Evolutionary conservation across 345 rosid species (phyloP).

Genomic region (Euclidium syriacum): DNA sequence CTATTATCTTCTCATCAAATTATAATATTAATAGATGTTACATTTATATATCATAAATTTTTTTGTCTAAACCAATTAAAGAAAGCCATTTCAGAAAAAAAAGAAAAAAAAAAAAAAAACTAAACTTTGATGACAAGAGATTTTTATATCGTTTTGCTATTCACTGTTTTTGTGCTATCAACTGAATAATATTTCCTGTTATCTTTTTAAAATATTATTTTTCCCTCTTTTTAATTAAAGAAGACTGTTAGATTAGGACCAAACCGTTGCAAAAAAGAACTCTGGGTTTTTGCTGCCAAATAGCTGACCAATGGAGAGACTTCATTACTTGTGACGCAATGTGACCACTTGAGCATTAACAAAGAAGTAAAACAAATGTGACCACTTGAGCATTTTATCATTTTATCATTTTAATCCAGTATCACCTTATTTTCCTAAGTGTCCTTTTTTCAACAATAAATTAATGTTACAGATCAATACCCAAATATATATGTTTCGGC

Average conservation of each 20-base stretch:
- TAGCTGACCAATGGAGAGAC: conserved; percentile 10
- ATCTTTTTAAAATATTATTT: too few relatives aligned
- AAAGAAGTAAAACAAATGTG: too few relatives aligned
- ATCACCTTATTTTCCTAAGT: conserved; percentile 5
- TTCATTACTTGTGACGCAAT: conserved; percentile 30
- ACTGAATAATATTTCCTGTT: too few relatives aligned
- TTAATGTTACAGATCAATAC: neutral
- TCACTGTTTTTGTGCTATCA: too few relatives aligned
- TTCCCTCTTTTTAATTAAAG: neutral
- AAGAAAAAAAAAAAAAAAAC: too few relatives aligned
- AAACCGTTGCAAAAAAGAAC: neutral
- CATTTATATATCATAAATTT: too few relatives aligned
- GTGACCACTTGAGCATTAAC: neutral
- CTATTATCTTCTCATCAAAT: too few relatives aligned
- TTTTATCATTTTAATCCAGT: conserved; percentile 16
- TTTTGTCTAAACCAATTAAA: too few relatives aligned
- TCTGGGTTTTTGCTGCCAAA: conserved; percentile 3
- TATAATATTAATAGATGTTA: too few relatives aligned
- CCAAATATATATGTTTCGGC: neutral
- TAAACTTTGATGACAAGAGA: too few relatives aligned
- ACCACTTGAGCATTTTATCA: conserved; percentile 38
- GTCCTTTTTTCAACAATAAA: neutral
- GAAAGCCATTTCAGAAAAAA: too few relatives aligned
- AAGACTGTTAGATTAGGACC: conserved; percentile 15
- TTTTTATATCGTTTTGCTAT: too few relatives aligned